Base-by-base conservation (phyloP, 192 early-diverging fungal species). In the Geranomyces michiganensis region DNA sequence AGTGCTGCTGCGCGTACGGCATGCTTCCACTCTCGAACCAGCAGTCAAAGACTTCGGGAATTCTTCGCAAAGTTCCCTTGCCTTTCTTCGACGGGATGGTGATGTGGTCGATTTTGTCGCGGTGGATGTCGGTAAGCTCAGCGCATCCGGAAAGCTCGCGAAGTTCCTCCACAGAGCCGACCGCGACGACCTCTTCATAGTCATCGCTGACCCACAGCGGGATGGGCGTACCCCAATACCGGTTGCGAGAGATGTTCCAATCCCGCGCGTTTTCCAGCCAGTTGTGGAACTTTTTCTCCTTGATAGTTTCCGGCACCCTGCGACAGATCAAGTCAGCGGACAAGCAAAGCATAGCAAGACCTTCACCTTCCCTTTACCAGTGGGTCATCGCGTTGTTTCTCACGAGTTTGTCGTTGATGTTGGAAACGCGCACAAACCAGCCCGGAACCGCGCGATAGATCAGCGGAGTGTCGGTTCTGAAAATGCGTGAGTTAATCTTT, bases 181-280 rank as follows among this genome's bases (percentile, higher is more conserved):
- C 76, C 75, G 91, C 95, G 32, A 96, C 88, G 41, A 95, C 81
- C 67, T 97, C 95, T 66, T 90, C 79, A 56, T 88, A 89, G 77
- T 99, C 97, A 10, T 95, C 96, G 76, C 90, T 94, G 70, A 88
- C 90, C 97, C 97, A 99, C 49, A 99, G 79, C 30, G 97, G 97
- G 60, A 99, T 96, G 56, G 97, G 97, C n/a, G 97, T 99, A 71
- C 97, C 97, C 97, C 97, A 99, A 88, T 93, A 99, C 67, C 97
- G 90, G 78, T 92, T 94, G 72, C 97, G 92, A 32, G 96, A 98
- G 62, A 99, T 86, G 71, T 94, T 94, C 97, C 97, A 99, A 82
- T 99, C 97, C 56, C 95, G 91, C 14, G 94, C 94, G 62, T 91
- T 90, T 47, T 84, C 91, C 72, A 98, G 88, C 97, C 97, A 99